These are phyloP conservation scores for Fraxinus floribunda DNA, from an alignment of 305 asterid species.

Conservation along the genomic window DNA sequence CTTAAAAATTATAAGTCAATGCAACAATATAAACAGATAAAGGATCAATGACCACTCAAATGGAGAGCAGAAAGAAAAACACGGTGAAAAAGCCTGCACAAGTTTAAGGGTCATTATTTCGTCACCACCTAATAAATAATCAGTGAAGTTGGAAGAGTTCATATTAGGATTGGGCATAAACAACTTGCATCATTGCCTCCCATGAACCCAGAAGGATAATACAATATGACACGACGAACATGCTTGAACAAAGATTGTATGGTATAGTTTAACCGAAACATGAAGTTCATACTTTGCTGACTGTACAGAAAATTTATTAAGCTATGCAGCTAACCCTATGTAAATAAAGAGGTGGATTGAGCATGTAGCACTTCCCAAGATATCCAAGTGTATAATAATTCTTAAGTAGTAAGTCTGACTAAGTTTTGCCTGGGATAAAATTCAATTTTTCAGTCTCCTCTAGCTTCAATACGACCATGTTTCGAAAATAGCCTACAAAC, in stretches of 20 bases:
- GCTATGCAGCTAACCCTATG: conserved; percentile 5
- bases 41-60: not conserved
- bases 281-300: not conserved
- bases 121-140: not conserved
- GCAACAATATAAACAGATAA: not conserved
- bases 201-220: not conserved
- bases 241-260: not conserved
- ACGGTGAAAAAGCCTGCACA: not conserved
- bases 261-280: conserved; percentile 5
- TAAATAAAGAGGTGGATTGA: not conserved
- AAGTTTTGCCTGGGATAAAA: conserved; percentile 6
- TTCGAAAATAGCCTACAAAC: not conserved
- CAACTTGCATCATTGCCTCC: conserved; percentile 5
- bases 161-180: not conserved
- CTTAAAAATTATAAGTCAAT: not conserved
- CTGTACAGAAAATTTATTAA: conserved; percentile 4
- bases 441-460: not conserved
- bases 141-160: not conserved
- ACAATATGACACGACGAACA: not conserved
- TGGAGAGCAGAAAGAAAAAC: not conserved
- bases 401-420: conserved; percentile 5
- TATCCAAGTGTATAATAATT: not conserved
- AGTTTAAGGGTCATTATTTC: not conserved
- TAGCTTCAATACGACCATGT: not conserved
- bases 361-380: not conserved